Percentiles rank a stretch among this genome's conserved stretches.
These are phyloP conservation scores for Hypoxylon sp. DNA, from an alignment of 2,329 filamentous ascomycete genomes.

Conservation along the genomic window DNA sequence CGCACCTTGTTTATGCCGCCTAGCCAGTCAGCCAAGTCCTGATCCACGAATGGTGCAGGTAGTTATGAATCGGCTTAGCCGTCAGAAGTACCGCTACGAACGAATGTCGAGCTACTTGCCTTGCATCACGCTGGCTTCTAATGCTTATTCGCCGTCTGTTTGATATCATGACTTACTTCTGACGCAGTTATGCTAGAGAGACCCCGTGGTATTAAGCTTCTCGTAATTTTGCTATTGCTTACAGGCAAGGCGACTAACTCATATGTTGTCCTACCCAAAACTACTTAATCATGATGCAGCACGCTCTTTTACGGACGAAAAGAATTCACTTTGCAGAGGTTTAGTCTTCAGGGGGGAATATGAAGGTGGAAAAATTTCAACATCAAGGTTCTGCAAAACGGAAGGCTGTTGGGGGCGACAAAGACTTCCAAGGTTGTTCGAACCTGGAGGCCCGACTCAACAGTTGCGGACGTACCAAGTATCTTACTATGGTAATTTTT, in stretches of 20 bases:
- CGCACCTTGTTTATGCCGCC: slow-evolving; percentile 16
- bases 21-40: slow-evolving; percentile 27
- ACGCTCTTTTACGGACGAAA: slow-evolving; percentile 9
- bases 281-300: slow-evolving; percentile 31
- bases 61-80: slow-evolving; percentile 14
- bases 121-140: slow-evolving; percentile 27
- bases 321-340: background rate
- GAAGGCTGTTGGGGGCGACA: slow-evolving; percentile 9
- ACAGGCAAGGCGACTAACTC: slow-evolving; percentile 9
- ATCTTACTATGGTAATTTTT: slow-evolving; percentile 1
- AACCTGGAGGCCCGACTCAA: slow-evolving; percentile 25
- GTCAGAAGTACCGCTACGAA: slow-evolving; percentile 21
- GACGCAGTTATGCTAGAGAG: slow-evolving; percentile 35
- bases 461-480: slow-evolving; percentile 10
- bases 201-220: slow-evolving; percentile 18
- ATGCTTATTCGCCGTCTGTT: slow-evolving; percentile 12
- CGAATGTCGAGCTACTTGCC: slow-evolving; percentile 23
- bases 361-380: background rate
- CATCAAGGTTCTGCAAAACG: slow-evolving; percentile 2
- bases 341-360: background rate
- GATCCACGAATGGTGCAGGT: slow-evolving; percentile 28
- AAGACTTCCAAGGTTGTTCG: slow-evolving; percentile 6
- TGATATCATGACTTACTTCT: slow-evolving; percentile 37
- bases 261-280: slow-evolving; percentile 38
- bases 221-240: slow-evolving; percentile 24